Conservation (phyloP, 1,284 basidiomycete species). For the Microbotryomycetes sp. region DNA sequence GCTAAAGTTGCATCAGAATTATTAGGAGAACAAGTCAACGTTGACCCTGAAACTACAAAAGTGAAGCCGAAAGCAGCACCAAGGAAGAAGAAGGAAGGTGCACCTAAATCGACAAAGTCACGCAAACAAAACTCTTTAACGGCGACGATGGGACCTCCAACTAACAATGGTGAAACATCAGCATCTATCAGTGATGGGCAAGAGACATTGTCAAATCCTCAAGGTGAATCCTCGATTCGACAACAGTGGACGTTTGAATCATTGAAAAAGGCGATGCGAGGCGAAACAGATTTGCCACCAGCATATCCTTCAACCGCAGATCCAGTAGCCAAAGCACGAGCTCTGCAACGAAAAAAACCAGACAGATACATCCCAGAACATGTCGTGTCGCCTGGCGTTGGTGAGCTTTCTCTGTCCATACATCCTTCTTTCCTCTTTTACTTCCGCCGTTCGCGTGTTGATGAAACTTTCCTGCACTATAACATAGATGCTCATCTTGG, state of each 20-base stretch:
- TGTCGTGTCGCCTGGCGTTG: too few species aligned
- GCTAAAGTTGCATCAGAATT: slow-evolving; percentile 8
- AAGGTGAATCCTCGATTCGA: background rate
- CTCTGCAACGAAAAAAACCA: too few species aligned
- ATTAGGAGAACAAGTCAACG: background rate
- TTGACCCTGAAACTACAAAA: slow-evolving; percentile 1
- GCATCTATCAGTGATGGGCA: too few species aligned
- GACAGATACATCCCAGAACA: too few species aligned
- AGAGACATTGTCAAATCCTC: background rate
- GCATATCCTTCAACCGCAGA: background rate
- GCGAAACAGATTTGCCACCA: background rate
- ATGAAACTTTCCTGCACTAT: too few species aligned
- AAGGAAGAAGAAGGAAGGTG: background rate
- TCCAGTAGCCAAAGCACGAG: too few species aligned
- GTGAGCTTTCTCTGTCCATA: too few species aligned
- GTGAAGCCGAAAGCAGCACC: slow-evolving; percentile 1
- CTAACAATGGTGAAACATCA: background rate
- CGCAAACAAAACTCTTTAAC: background rate
- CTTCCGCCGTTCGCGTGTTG: too few species aligned
- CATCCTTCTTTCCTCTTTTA: too few species aligned
- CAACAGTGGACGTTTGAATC: background rate
- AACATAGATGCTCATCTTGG: too few species aligned
- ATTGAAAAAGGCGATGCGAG: background rate
- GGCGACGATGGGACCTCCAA: background rate
- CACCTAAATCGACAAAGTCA: background rate